Percentiles rank a stretch among this genome's conserved stretches.
phyloP scores from a whole-genome alignment of 2,329 filamentous ascomycete genomes.

The Penicillium rolfsii region DNA sequence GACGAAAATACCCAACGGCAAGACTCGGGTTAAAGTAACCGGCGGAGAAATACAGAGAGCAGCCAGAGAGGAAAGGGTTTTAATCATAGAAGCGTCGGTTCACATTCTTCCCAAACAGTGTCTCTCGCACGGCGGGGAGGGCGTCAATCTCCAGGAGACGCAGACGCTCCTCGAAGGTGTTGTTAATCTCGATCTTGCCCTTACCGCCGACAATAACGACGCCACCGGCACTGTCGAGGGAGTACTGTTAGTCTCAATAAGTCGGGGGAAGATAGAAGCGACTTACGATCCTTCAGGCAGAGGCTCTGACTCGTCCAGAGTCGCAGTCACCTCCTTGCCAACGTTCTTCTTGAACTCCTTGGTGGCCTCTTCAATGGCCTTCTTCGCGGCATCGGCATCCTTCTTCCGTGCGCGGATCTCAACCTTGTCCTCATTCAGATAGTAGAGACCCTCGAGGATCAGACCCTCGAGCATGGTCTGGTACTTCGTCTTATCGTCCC shows the following conservation, averaged over 20 bases:
- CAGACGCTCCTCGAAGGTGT: constrained; percentile 93
- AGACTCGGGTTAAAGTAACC: constrained; percentile 6
- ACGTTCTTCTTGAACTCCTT: constrained; percentile 82
- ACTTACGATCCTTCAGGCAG: constrained; percentile 83
- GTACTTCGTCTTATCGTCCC: constrained; percentile 65
- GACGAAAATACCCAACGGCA: constrained; percentile 21
- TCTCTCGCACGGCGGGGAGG: constrained; percentile 80
- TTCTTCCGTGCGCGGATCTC: constrained; percentile 75
- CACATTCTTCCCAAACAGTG: constrained; percentile 89
- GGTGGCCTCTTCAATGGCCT: constrained; percentile 74
- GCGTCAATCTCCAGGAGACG: constrained; percentile 81
- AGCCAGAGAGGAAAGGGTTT: constrained; percentile 19
- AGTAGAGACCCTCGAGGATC: constrained; percentile 87
- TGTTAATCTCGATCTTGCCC: constrained; percentile 98
- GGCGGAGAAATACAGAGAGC: constrained; percentile 9
- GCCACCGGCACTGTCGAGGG: constrained; percentile 71
- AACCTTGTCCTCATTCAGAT: constrained; percentile 78
- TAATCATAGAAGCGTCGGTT: constrained; percentile 97
- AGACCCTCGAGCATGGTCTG: constrained; percentile 75
- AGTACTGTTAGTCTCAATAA: neutral
- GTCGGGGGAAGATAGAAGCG: neutral
- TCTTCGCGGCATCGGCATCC: constrained; percentile 75
- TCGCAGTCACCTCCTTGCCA: constrained; percentile 69
- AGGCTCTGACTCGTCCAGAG: constrained; percentile 76
- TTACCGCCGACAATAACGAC: constrained; percentile 76